Evolutionary conservation across 1,139 yeast genomes (phyloP).

Genomic region (Lodderomyces theae): DNA sequence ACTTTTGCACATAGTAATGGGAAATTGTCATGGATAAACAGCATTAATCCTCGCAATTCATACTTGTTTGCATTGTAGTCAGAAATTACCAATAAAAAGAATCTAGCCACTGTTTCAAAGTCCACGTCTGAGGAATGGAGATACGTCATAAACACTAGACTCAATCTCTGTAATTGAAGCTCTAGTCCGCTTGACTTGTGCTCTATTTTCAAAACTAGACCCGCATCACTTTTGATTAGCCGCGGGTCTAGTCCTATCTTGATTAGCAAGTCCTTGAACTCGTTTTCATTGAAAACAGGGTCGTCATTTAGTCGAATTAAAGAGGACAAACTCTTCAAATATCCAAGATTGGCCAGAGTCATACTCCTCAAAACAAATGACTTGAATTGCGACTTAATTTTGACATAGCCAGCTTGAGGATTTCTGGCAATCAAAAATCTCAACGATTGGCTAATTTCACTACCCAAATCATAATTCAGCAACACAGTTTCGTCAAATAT

Average conservation of each 20-base stretch:
- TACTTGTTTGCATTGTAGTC: constrained; percentile 19
- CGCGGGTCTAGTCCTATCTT: constrained; percentile 1
- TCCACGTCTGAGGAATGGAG: neutral
- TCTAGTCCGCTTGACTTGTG: constrained; percentile 11
- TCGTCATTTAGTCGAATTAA: neutral
- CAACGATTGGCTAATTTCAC: constrained; percentile 5
- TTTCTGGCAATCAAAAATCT: constrained; percentile 6
- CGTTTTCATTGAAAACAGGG: neutral
- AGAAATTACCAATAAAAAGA: constrained; percentile 12
- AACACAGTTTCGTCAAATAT: neutral
- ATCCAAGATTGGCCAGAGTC: neutral
- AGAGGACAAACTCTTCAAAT: neutral
- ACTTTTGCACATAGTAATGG: constrained; percentile 3
- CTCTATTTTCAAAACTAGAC: constrained; percentile 14
- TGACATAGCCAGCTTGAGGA: constrained; percentile 2
- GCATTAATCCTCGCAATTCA: constrained; percentile 11
- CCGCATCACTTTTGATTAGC: neutral
- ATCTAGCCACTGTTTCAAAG: neutral
- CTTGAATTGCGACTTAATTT: constrained; percentile 3
- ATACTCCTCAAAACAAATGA: neutral
- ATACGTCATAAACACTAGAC: constrained; percentile 8
- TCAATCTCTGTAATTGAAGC: constrained; percentile 13
- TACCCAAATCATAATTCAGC: neutral
- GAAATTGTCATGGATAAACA: constrained; percentile 12
- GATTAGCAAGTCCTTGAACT: constrained; percentile 1